Conservation (phyloP, 495 filamentous ascomycete species). For the Penicillium bovifimosum region DNA sequence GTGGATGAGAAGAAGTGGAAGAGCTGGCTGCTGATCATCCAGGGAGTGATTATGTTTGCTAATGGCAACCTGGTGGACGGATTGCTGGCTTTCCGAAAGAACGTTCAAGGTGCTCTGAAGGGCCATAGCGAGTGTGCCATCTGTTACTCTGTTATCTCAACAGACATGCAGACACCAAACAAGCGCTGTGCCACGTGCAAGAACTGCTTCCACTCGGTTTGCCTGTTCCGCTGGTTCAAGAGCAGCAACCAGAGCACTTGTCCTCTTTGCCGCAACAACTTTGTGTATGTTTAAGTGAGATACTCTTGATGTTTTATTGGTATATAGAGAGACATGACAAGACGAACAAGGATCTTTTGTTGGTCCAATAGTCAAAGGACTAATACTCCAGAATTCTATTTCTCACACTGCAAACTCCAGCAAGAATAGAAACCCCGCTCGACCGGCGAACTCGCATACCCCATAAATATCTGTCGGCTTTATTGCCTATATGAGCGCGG, state of each 20-base stretch:
- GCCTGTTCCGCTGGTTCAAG: conserved; percentile 94
- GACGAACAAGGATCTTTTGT: not conserved
- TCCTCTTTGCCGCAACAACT: conserved; percentile 81
- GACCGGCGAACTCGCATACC: not conserved
- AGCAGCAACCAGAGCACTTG: conserved; percentile 84
- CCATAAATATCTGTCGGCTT: not conserved
- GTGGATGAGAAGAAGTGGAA: conserved; percentile 88
- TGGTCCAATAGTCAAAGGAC: not conserved
- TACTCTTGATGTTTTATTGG: conserved; percentile 5
- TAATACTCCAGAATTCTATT: not conserved
- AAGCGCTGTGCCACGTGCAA: conserved; percentile 91
- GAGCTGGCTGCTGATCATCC: conserved; percentile 75
- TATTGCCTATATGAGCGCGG: conserved; percentile 2
- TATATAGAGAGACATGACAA: conserved; percentile 18
- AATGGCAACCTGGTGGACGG: conserved; percentile 82
- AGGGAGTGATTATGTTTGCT: conserved; percentile 87
- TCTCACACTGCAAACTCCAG: not conserved
- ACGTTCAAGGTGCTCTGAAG: conserved; percentile 80
- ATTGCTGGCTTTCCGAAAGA: conserved; percentile 71
- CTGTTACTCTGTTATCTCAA: conserved; percentile 88
- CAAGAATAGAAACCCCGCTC: too few relatives aligned
- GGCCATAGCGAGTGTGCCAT: conserved; percentile 95
- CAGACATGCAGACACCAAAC: conserved; percentile 80
- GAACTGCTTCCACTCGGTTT: conserved; percentile 84
- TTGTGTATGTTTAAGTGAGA: conserved; percentile 52